Evolutionary conservation across 2,329 filamentous ascomycete genomes (phyloP), one percentile per base, ranked within the genome.

Genomic region (Claviceps quebecensis): DNA sequence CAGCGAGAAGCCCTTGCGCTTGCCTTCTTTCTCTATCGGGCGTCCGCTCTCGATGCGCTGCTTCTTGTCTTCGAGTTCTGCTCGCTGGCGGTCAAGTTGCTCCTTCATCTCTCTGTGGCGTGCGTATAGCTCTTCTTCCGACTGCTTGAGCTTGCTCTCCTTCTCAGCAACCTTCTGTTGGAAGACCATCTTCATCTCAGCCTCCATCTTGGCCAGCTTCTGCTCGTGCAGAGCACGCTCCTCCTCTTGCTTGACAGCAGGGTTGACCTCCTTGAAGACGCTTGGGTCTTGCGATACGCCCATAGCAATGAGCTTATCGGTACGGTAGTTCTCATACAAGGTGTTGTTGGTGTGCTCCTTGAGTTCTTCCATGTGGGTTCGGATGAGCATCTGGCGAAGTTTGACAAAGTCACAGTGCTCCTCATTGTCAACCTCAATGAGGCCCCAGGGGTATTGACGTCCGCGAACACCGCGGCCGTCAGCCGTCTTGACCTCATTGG

Each of bases 151-250:
- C 75, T 98, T 98, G 81, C 88, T 95, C 75, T 98, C 93, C 78
- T 98, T 98, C 72, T 98, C 93, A 59, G 88, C 83, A 36, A 98
- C 93, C 85, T 98, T 98, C 70, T 98, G 93, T 71, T 97, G 93
- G 88, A 98, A 98, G 61, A 98, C 93, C 87, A 96, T 95, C 87
- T 98, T 98, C 93, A 98, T 98, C 72, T 98, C 93, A 65, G 89
- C 83, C 73, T 98, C 93, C 93, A 98, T 98, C 87, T 98, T 98
- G 71, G 91, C 88, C 62, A 98, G 87, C 79, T 98, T 98, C 79
- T 96, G 90, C 75, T 98, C 93, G 79, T 98, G 93, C 61, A 98
- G 78, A 57, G 87, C 84, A 64, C 93, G 88, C 78, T 98, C 93
- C 75, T 98, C 93, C 71, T 98, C 93, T 74, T 98, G 93, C 84